Conservation (phyloP, 1,284 basidiomycete species). For the Cutaneotrichosporon cavernicola region DNA sequence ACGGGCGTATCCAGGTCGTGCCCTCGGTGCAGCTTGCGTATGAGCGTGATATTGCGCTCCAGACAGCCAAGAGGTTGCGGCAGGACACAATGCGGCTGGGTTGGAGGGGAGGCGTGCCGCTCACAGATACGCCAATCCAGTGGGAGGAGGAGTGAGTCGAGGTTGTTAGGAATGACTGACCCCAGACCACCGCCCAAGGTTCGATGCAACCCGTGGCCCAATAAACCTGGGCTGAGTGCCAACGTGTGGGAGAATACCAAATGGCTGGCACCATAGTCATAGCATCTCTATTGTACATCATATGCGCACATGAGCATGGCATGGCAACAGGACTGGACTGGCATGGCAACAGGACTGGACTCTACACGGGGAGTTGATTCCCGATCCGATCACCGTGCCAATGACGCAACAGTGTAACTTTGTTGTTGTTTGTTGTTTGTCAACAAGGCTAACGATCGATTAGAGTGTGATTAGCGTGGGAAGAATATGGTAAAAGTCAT, state of each 20-base stretch:
- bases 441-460: neutral
- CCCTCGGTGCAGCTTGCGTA: conserved; percentile 53
- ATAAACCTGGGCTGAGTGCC: conserved; percentile 45
- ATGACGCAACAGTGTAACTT: too few relatives aligned
- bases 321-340: neutral
- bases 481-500: too few relatives aligned
- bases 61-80: conserved; percentile 33
- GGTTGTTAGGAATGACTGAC: conserved; percentile 9
- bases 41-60: conserved; percentile 39
- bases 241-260: conserved; percentile 52
- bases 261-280: neutral
- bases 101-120: conserved; percentile 48
- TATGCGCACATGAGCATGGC: neutral
- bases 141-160: conserved; percentile 35
- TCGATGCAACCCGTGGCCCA: conserved; percentile 54
- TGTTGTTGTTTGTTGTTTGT: neutral
- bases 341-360: neutral
- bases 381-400: too few relatives aligned
- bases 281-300: neutral
- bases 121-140: conserved; percentile 25
- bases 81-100: conserved; percentile 33
- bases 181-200: conserved; percentile 48
- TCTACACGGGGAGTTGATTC: neutral
- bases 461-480: too few relatives aligned
- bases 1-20: conserved; percentile 48